These are phyloP conservation scores for Candida tropicalis DNA, from an alignment of 1,139 yeast species.

Conservation along the genomic window DNA sequence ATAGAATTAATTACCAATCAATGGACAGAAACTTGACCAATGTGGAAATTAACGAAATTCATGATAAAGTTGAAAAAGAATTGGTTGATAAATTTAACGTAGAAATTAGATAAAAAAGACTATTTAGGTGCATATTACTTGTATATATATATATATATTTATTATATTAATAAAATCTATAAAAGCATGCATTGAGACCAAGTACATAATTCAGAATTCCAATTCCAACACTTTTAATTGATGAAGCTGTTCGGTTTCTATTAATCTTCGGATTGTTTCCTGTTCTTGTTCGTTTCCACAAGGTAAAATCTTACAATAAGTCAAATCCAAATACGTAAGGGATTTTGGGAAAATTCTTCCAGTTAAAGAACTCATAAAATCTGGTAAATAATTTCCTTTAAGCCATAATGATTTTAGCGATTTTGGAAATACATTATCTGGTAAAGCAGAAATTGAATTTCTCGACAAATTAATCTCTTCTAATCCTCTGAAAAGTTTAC, in stretches of 20 bases:
- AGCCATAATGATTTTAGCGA: constrained; percentile 20
- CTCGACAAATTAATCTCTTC: constrained; percentile 24
- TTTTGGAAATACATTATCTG: constrained; percentile 18
- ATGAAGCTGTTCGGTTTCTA: constrained; percentile 8
- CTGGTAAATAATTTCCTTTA: constrained; percentile 23
- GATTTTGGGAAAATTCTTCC: constrained; percentile 17
- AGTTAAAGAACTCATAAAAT: constrained; percentile 12
- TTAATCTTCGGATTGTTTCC: constrained; percentile 5
- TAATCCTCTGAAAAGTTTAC: constrained; percentile 19
- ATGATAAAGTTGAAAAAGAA: constrained; percentile 59
- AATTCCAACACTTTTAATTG: constrained; percentile 7
- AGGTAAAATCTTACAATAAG: constrained; percentile 18
- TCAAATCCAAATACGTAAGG: constrained; percentile 19
- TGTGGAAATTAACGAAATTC: constrained; percentile 74
- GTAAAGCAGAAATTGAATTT: constrained; percentile 22
- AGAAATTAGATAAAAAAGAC: constrained; percentile 55
- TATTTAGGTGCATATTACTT: background rate
- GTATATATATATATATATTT: constrained; percentile 4
- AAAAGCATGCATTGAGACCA: too few relatives aligned
- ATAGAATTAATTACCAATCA: constrained; percentile 88
- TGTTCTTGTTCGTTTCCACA: background rate
- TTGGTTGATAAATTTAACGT: constrained; percentile 57
- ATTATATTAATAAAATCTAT: background rate
- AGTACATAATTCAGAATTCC: constrained; percentile 2
- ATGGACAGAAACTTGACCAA: constrained; percentile 92